Conservation (phyloP, 768 basidiomycete species). For the Trametes meyenii region DNA sequence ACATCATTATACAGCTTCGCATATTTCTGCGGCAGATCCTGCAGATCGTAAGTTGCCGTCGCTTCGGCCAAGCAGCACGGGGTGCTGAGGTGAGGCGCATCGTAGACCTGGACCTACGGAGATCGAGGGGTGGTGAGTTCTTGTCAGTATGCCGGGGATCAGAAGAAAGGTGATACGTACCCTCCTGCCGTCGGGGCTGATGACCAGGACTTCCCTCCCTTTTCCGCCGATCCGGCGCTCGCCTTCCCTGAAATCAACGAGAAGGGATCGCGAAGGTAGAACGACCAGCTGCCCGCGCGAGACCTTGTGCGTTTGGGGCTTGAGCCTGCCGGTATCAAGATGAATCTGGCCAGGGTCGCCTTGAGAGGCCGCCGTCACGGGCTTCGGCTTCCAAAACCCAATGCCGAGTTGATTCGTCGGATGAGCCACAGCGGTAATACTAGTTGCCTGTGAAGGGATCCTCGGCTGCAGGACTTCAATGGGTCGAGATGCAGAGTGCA, state of each 20-base stretch:
- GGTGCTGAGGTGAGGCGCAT: constrained; percentile 52
- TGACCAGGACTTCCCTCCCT: constrained; percentile 49
- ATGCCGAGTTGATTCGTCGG: background rate
- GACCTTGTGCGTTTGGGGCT: constrained; percentile 47
- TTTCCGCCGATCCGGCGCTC: constrained; percentile 49
- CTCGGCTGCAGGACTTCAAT: background rate
- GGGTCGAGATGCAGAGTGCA: background rate
- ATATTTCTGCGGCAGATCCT: constrained; percentile 43
- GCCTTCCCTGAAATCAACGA: constrained; percentile 60
- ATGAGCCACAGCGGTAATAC: constrained; percentile 8
- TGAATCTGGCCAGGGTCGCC: background rate
- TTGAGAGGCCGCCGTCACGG: background rate
- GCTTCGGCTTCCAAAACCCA: background rate
- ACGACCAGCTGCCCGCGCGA: constrained; percentile 50
- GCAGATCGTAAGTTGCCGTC: constrained; percentile 36
- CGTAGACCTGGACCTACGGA: constrained; percentile 46
- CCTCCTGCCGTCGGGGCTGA: constrained; percentile 43
- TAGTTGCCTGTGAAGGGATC: constrained; percentile 16
- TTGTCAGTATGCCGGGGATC: background rate
- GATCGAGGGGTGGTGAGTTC: too few relatives aligned
- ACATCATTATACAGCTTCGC: constrained; percentile 53
- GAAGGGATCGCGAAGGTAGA: constrained; percentile 50
- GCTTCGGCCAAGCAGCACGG: constrained; percentile 54
- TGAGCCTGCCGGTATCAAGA: constrained; percentile 38
- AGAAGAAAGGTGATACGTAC: constrained; percentile 29